Percentiles rank a stretch among this genome's conserved stretches.
These are phyloP conservation scores for Lyophyllum atratum DNA, from an alignment of 768 basidiomycete genomes.

Conservation along the genomic window DNA sequence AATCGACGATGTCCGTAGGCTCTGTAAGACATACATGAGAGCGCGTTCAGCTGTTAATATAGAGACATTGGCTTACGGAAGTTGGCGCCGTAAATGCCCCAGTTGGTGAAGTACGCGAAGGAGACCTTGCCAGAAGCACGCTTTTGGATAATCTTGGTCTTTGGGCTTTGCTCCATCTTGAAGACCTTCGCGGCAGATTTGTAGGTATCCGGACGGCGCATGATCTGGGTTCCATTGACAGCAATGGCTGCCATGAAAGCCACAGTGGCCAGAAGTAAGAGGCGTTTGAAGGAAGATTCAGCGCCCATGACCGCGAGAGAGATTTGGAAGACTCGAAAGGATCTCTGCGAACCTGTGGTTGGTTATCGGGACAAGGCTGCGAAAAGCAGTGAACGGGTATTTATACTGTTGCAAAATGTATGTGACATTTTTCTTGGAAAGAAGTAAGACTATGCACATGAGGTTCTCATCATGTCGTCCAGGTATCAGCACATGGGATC, in stretches of 20 bases:
- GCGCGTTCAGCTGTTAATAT: not conserved
- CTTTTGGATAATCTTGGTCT: constrained; percentile 41
- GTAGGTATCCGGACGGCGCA: constrained; percentile 53
- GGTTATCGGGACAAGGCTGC: not conserved
- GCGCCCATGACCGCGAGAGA: constrained; percentile 10
- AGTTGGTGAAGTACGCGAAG: constrained; percentile 61
- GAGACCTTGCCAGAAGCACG: constrained; percentile 40
- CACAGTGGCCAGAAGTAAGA: constrained; percentile 26
- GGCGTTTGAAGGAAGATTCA: constrained; percentile 21
- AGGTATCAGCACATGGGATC: constrained; percentile 17
- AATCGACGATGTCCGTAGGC: constrained; percentile 61
- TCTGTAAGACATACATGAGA: constrained; percentile 37
- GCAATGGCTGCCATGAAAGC: constrained; percentile 19
- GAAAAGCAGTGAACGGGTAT: not conserved
- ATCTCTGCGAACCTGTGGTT: not conserved
- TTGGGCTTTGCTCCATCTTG: constrained; percentile 32
- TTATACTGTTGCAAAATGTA: constrained; percentile 15
- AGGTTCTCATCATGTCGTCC: constrained; percentile 13
- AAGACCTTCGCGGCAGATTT: constrained; percentile 39
- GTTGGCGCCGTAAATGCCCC: constrained; percentile 66
- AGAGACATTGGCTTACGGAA: constrained; percentile 48
- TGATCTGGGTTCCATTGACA: constrained; percentile 48
- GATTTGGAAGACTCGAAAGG: not conserved
- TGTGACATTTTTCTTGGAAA: not conserved
- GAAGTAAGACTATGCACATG: constrained; percentile 8